Evolutionary conservation across 257 asterid genomes (phyloP).

Genomic region (Solanum piurae): DNA sequence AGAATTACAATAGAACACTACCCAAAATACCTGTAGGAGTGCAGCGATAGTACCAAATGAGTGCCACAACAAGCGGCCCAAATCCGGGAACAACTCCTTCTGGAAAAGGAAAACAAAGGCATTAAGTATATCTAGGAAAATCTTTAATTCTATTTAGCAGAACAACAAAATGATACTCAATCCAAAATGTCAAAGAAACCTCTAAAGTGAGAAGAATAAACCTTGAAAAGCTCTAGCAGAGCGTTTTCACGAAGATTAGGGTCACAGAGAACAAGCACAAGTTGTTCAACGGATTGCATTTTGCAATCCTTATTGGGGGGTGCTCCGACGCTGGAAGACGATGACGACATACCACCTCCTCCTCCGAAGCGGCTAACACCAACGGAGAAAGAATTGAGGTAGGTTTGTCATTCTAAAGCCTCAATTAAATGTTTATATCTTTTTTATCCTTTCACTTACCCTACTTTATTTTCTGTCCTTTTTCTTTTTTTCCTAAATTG

Average conservation of each 20-base stretch:
- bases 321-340: conserved; percentile 6
- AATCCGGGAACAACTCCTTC: conserved; percentile 2
- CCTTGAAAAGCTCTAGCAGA: conserved; percentile 14
- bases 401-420: conserved; percentile 21
- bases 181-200: neutral
- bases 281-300: conserved; percentile 46
- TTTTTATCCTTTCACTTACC: neutral
- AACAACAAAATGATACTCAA: neutral
- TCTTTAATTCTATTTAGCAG: neutral
- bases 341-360: neutral
- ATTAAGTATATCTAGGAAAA: neutral
- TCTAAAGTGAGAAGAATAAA: neutral
- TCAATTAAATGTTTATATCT: neutral
- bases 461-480: neutral
- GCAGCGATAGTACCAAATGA: conserved; percentile 26
- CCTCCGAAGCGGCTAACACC: conserved; percentile 13
- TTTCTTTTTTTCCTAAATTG: neutral
- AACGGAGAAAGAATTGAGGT: conserved; percentile 22
- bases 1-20: neutral
- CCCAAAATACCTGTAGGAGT: conserved; percentile 24
- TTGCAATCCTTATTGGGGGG: conserved; percentile 39
- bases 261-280: conserved; percentile 14
- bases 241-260: conserved; percentile 12
- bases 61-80: conserved; percentile 24
- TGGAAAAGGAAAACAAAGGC: neutral